Evolutionary conservation across 768 basidiomycete species (phyloP).

Genomic region (Fistulinella prunicolor): DNA sequence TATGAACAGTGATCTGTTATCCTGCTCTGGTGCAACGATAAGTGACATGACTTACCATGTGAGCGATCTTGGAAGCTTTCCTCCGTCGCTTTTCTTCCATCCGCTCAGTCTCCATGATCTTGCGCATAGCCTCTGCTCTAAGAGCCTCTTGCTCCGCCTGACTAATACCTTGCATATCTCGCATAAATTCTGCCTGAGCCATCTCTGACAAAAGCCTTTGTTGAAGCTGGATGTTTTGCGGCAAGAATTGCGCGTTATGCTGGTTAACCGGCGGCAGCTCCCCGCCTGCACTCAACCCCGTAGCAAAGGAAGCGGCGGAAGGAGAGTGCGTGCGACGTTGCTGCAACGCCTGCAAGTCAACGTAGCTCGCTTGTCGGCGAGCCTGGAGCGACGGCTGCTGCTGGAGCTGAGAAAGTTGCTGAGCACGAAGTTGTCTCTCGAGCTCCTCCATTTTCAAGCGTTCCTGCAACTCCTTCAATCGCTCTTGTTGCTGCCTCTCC

Average conservation of each 20-base stretch:
- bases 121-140: conserved; percentile 75
- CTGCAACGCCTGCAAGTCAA: conserved; percentile 47
- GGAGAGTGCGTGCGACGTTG: conserved; percentile 53
- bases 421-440: conserved; percentile 58
- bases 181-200: conserved; percentile 65
- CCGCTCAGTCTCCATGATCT: conserved; percentile 87
- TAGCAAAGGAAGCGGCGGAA: conserved; percentile 34
- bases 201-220: conserved; percentile 76
- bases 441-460: conserved; percentile 63
- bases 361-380: conserved; percentile 40
- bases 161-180: conserved; percentile 58
- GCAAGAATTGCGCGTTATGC: conserved; percentile 52
- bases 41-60: conserved; percentile 58
- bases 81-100: conserved; percentile 82
- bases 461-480: conserved; percentile 59
- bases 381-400: conserved; percentile 40
- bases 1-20: conserved; percentile 25
- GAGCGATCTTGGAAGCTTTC: conserved; percentile 82
- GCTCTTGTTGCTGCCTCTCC: conserved; percentile 54
- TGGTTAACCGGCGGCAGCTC: conserved; percentile 42
- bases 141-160: conserved; percentile 68
- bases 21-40: neutral
- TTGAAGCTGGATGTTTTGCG: conserved; percentile 68
- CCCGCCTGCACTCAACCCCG: conserved; percentile 19
- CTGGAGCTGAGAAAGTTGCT: conserved; percentile 48